Conservation (phyloP, 805 yeast species). For the Alloascoidea hylecoeti region DNA sequence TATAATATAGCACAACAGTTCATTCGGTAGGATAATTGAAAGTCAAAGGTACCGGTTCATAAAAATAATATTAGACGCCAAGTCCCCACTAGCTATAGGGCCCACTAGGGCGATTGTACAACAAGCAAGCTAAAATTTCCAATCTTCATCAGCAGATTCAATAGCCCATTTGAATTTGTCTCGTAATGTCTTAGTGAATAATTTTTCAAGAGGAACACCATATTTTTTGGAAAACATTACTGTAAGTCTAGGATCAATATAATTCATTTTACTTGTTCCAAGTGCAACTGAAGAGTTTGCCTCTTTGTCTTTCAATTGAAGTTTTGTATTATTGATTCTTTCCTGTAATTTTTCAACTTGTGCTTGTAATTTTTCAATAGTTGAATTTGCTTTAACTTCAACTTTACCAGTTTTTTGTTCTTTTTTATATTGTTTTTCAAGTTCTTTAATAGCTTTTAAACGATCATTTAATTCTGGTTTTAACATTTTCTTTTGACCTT, state of each 20-base stretch:
- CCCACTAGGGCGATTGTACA: no score
- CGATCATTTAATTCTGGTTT: conserved; percentile 45
- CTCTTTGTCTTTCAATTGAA: conserved; percentile 82
- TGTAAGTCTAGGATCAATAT: conserved; percentile 87
- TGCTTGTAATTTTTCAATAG: conserved; percentile 55
- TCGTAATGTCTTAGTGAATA: conserved; percentile 80
- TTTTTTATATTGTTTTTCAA: conserved; percentile 31
- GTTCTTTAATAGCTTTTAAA: conserved; percentile 37
- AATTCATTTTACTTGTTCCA: conserved; percentile 87
- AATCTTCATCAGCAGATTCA: conserved; percentile 74
- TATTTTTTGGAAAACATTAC: conserved; percentile 80
- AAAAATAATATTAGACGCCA: no score
- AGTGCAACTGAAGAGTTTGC: conserved; percentile 89
- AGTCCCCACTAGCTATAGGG: no score
- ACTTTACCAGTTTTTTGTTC: conserved; percentile 44
- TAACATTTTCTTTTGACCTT: conserved; percentile 36
- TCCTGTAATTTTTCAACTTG: conserved; percentile 64
- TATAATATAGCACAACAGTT: no score
- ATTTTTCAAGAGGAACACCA: conserved; percentile 81
- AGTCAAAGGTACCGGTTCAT: no score
- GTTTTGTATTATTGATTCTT: conserved; percentile 50
- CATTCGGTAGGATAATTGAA: no score
- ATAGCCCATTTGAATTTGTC: conserved; percentile 96
- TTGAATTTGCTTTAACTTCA: conserved; percentile 31
- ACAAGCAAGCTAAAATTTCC: conserved; percentile 49